Base-by-base conservation (phyloP, 257 asterid genomes). In the Gentiana macrophylla region DNA sequence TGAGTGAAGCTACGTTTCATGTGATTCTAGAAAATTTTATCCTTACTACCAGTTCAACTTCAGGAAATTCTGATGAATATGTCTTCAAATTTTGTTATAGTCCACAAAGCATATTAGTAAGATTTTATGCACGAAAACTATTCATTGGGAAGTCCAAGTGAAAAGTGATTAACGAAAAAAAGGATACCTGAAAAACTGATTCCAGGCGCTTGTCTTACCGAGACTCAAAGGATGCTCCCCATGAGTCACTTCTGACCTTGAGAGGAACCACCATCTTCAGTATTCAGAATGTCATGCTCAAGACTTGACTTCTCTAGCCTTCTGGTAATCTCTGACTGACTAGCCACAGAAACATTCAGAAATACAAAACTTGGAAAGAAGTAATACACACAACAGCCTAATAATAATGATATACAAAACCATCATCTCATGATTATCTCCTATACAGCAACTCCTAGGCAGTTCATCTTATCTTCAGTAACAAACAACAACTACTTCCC, bases 201-300 rank as follows among this genome's bases (percentile, higher is more conserved):
- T 86, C 98, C 98, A 90, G 67, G 86, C 60, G 77, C 98, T 90
- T 50, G 82, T 79, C 72, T 86, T 80, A 66, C 96, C 96, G 58
- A 86, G 94, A 69, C 96, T 82, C 59, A 90, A 75, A 63, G 98
- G 98, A 73, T 90, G 98, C 70, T 90, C 98, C 57, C 80, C 96
- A 9, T 90, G 95, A 70, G 73, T 62, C 54, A 86, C 79, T 71
- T 84, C 94, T 63, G 94, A 86, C 70, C 96, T 84, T 63, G 96
- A 85, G 69, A 90, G 95, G 57, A 75, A 52, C 91, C 94, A 66
- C 70, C 84, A 70, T 54, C 76, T 58, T 79, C 81, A 37, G 57
- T 57, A 62, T 76, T 72, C 36, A 61, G 49, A 74, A 75, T 84
- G 50, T 77, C 79, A 71, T 74, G 78, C 64, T 79, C 86, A 64